Base-by-base conservation (phyloP, 192 early-diverging fungal species). In the Phlyctochytrium bullatum region DNA sequence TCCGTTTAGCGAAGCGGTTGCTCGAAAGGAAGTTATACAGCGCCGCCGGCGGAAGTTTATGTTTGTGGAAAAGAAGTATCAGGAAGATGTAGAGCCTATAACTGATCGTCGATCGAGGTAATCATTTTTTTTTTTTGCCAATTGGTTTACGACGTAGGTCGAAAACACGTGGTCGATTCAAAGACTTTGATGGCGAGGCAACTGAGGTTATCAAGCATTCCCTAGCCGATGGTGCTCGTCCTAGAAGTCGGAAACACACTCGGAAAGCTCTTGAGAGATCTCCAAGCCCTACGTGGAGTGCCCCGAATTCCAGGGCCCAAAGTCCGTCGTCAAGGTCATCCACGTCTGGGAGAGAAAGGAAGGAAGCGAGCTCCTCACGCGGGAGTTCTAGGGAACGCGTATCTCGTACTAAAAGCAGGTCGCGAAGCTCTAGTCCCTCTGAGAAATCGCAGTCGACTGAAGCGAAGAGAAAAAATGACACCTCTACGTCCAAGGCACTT, bases 11-110 rank as follows among this genome's bases (percentile, higher is more conserved):
- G 73, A 73, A 28, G 71, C 40, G 2, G 56, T 65, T 3, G 73
- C 73, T 23, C 62, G 36, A 47, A 73, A 73, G 62, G 71, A 77
- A 17, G 35, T 47, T 0, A 24, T 66, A 0, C 40, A 64, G 2
- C 52, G 61, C 33, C 33, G 67, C 29, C 36, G 56, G 20, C 51
- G 60, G 34, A 3, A 65, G 30, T 23, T 57, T 34, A 30, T 69
- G 14, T 67, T 66, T 60, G 14, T 60, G 28, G 62, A 77, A 67
- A 68, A 62, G 63, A 61, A 64, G 62, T 24, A n/a, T n/a, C n/a
- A n/a, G n/a, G n/a, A n/a, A n/a, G n/a, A n/a, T n/a, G n/a, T n/a
- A n/a, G n/a, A n/a, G n/a, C n/a, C n/a, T n/a, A n/a, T n/a, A n/a
- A n/a, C n/a, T n/a, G n/a, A n/a, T n/a, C n/a, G n/a, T n/a, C n/a